phyloP scores from a whole-genome alignment of 331 rosid species.

The Rhamnella rubrinervis region DNA sequence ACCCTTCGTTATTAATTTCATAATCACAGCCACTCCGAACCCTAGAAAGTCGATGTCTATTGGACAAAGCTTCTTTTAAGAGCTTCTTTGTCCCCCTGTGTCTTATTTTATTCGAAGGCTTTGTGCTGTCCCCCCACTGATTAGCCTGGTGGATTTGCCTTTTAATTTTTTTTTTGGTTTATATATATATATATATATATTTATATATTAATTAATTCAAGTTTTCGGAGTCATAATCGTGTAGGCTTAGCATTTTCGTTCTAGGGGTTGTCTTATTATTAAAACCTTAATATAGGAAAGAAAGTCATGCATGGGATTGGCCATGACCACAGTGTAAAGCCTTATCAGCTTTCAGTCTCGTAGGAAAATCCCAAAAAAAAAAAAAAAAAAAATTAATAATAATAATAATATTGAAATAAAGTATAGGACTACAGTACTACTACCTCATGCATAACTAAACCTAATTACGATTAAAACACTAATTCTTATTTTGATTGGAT shows the following conservation, averaged over 20 bases:
- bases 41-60: constrained; percentile 19
- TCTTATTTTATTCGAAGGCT: constrained; percentile 24
- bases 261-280: not conserved
- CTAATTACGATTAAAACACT: constrained; percentile 18
- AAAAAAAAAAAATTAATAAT: too few relatives aligned
- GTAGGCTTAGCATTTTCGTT: not conserved
- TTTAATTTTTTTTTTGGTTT: constrained; percentile 21
- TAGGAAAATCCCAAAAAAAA: not conserved
- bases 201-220: not conserved
- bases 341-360: not conserved
- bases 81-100: not conserved
- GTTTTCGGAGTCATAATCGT: constrained; percentile 13
- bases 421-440: not conserved
- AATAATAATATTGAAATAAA: not conserved
- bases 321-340: not conserved
- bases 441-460: constrained; percentile 12
- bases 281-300: not conserved
- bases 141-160: constrained; percentile 26
- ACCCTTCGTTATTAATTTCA: constrained; percentile 1
- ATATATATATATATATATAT: too few relatives aligned
- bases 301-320: constrained; percentile 9
- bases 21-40: constrained; percentile 23
- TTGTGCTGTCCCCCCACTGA: constrained; percentile 27
- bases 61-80: constrained; percentile 15
- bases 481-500: constrained; percentile 22